phyloP scores from a whole-genome alignment of 225 moss, liverwort and hornwort species.

The Lunularia cruciata region DNA sequence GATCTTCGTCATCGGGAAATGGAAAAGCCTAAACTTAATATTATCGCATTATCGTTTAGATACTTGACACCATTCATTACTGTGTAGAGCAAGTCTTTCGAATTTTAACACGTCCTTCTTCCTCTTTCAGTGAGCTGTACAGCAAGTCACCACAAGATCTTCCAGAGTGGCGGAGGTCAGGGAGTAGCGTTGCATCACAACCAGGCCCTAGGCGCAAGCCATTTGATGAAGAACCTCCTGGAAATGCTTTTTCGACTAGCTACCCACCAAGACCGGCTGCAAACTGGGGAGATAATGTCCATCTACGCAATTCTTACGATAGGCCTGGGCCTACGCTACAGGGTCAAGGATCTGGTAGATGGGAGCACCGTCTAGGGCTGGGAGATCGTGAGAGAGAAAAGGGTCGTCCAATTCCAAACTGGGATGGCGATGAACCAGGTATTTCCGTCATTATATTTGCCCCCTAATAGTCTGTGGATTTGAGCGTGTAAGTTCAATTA shows the following conservation, averaged over 20 bases:
- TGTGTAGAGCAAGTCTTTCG: too few species aligned
- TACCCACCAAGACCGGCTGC: conserved; percentile 93
- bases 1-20: too few species aligned
- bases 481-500: too few species aligned
- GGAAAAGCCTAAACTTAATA: too few species aligned
- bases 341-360: conserved; percentile 61
- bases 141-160: conserved; percentile 89
- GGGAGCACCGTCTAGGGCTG: conserved; percentile 70
- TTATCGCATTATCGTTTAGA: too few species aligned
- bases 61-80: too few species aligned
- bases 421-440: conserved; percentile 89
- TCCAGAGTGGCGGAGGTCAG: conserved; percentile 93
- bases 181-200: conserved; percentile 61
- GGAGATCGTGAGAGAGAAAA: conserved; percentile 75
- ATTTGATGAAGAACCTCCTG: conserved; percentile 86
- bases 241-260: conserved; percentile 85
- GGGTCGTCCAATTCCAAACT: conserved; percentile 75
- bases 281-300: conserved; percentile 84
- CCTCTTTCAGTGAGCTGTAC: conserved; percentile 74
- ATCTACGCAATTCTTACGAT: conserved; percentile 59
- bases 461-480: too few species aligned
- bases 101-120: too few species aligned
- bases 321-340: conserved; percentile 49
- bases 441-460: not conserved
- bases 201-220: conserved; percentile 78